Conservation (phyloP, 2,329 filamentous ascomycete species). For the Phoma sp. region DNA sequence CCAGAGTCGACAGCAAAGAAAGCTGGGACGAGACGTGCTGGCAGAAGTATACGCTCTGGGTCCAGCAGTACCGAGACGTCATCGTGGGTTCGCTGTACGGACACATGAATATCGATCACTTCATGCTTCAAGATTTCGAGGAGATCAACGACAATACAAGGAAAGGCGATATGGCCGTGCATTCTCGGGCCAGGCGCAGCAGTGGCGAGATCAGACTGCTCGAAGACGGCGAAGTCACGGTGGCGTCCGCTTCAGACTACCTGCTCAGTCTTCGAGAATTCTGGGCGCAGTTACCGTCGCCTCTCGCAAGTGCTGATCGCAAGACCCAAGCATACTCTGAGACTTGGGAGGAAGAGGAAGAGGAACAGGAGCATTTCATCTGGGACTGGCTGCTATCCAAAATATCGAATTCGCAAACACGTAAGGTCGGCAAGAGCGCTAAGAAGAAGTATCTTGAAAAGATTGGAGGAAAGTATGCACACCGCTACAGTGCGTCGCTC, state of each 20-base stretch:
- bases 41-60: slow-evolving; percentile 95
- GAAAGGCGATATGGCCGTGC: slow-evolving; percentile 49
- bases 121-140: slow-evolving; percentile 85
- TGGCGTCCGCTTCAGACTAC: slow-evolving; percentile 76
- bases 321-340: slow-evolving; percentile 10
- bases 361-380: slow-evolving; percentile 23
- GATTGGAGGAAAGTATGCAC: slow-evolving; percentile 80
- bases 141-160: slow-evolving; percentile 69
- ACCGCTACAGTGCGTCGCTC: slow-evolving; percentile 81
- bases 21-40: slow-evolving; percentile 97
- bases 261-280: slow-evolving; percentile 74
- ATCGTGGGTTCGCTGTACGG: slow-evolving; percentile 81
- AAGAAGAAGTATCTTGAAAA: slow-evolving; percentile 67
- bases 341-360: slow-evolving; percentile 20
- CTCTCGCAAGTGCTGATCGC: slow-evolving; percentile 27
- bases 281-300: slow-evolving; percentile 76
- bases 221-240: slow-evolving; percentile 60
- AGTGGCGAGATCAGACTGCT: slow-evolving; percentile 47
- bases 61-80: slow-evolving; percentile 89
- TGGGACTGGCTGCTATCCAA: slow-evolving; percentile 30
- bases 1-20: slow-evolving; percentile 80
- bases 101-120: slow-evolving; percentile 99
- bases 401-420: slow-evolving; percentile 20
- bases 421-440: slow-evolving; percentile 37
- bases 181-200: slow-evolving; percentile 43